Percentiles rank a stretch among this genome's conserved stretches.
These are phyloP conservation scores for Closterium sp. DNA, from an alignment of 139 green algal genomes.

Conservation along the genomic window DNA sequence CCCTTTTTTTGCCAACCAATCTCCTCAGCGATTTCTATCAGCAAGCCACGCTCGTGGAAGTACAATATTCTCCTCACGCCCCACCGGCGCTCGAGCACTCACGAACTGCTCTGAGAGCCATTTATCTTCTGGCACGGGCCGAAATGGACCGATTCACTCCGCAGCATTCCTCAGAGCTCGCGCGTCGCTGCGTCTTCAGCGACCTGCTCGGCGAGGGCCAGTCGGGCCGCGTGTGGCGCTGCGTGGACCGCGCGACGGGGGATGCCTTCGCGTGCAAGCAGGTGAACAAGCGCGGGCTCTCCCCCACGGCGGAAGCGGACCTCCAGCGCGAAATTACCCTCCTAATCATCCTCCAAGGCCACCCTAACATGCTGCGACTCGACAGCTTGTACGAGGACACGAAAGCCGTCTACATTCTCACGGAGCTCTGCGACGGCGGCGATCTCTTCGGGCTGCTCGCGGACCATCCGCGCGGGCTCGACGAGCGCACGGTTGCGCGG, in stretches of 20 bases:
- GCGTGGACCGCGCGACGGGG: neutral
- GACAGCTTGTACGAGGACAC: neutral
- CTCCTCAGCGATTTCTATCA: too few relatives aligned
- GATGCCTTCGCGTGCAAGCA: neutral
- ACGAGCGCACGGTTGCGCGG: neutral
- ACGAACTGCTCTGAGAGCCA: too few relatives aligned
- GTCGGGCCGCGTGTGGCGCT: neutral
- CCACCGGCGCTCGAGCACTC: too few relatives aligned
- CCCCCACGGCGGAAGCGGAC: neutral
- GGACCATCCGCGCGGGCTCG: neutral
- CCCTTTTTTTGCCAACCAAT: too few relatives aligned
- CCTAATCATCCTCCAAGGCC: neutral
- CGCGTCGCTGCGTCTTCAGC: neutral
- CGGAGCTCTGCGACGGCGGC: neutral
- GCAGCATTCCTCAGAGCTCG: neutral
- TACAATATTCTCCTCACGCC: too few relatives aligned
- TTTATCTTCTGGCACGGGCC: neutral
- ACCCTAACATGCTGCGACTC: neutral
- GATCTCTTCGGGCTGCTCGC: neutral
- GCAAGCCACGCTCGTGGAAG: too few relatives aligned
- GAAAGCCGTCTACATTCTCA: neutral
- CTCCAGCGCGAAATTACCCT: neutral
- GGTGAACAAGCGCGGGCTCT: neutral
- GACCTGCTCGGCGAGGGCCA: constrained; percentile 1
- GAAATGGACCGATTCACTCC: neutral